Base-by-base conservation (phyloP, 345 rosid genomes). In the Populus ilicifolia region DNA sequence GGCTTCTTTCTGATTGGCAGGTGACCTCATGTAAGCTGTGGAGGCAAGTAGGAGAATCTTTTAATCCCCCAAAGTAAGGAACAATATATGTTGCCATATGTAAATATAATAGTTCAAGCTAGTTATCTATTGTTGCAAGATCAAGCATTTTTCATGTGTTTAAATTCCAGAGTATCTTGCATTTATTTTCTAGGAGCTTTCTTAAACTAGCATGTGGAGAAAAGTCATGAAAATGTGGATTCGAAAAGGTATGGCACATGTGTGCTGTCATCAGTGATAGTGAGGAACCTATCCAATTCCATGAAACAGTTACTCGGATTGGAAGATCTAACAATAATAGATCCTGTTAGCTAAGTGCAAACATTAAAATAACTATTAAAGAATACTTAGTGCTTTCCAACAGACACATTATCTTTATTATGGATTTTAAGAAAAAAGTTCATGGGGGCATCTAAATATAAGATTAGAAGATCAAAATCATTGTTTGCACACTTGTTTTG, bases 41-140 rank as follows among this genome's bases (percentile, higher is more conserved):
- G 96, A 87, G 92, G 74, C 92, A 87, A 83, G 96, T 91, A 56
- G 96, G 96, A 81, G 96, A 91, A 79, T 90, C 93, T 77, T 91
- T 91, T 76, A 91, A 73, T 80, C 96, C 96, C 38, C 96, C 93
- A 77, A 91, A 90, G 96, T 91, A 85, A 89, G 89, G 75, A 70
- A 16, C n/a, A 6, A 5, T n/a, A 41, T 23, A 14, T 39, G 5
- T 30, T 66, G 50, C 50, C 50, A 56, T 56, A 9, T 56, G 3
- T 56, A 56, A 21, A n/a, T n/a, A 52, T 17, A 56, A 3, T 21
- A n/a, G 63, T n/a, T 59, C 27, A 23, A 59, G n/a, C 4, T n/a
- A 21, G 63, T 9, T 9, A 59, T 11, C 23, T 12, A n/a, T 59
- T 59, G 63, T 23, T 59, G 29, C 63, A 59, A 59, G 29, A n/a